Percentiles rank a stretch among this genome's conserved stretches.
Conservation (phyloP, 441 rosid species). For the Aquilaria agallochum region DNA sequence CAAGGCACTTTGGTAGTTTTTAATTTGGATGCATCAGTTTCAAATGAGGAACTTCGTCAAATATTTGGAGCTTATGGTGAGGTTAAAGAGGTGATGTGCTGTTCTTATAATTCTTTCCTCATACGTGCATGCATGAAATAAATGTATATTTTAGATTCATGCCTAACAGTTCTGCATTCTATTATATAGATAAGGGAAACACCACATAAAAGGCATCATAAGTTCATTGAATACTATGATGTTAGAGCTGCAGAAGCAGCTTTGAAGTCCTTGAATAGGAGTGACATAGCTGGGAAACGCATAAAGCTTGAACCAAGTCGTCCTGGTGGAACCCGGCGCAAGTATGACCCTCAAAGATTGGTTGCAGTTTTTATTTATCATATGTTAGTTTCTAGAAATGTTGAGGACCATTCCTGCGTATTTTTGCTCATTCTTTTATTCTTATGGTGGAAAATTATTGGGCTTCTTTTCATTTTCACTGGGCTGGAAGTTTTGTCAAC, state of each 20-base stretch:
- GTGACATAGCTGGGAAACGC: constrained; percentile 98
- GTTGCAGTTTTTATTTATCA: neutral
- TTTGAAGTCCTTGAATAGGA: constrained; percentile 79
- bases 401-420: no score
- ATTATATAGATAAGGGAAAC: constrained; percentile 92
- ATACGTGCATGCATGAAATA: neutral
- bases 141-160: constrained; percentile 2
- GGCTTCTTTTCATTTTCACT: no score
- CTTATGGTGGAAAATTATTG: no score
- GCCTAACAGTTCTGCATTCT: constrained; percentile 19
- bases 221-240: constrained; percentile 92
- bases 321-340: constrained; percentile 98
- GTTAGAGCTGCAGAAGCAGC: constrained; percentile 98
- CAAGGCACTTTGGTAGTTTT: constrained; percentile 97
- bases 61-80: constrained; percentile 97
- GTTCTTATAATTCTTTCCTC: constrained; percentile 9
- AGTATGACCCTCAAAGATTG: constrained; percentile 34
- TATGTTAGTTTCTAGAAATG: no score
- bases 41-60: constrained; percentile 87
- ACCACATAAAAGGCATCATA: constrained; percentile 98
- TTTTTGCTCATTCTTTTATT: no score
- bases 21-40: constrained; percentile 94
- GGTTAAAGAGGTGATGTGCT: constrained; percentile 84
- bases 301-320: constrained; percentile 99
- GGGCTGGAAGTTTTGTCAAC: no score